Percentiles rank a stretch among this genome's conserved stretches.
Conservation (phyloP, 305 asterid species). For the Fraxinus sp. region DNA sequence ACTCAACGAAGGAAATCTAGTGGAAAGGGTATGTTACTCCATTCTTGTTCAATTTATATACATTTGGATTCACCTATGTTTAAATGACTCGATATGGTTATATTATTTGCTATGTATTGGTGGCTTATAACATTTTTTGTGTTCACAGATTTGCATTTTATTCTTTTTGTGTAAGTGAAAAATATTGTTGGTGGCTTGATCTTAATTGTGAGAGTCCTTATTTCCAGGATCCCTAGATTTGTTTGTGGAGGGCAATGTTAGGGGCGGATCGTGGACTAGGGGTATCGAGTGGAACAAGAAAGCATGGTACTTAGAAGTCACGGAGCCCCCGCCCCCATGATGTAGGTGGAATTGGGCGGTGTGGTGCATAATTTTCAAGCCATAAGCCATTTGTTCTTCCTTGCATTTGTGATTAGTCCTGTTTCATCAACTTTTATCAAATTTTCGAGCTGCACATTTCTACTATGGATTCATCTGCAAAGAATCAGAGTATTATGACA, state of each 20-base stretch:
- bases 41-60: background rate
- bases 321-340: no score
- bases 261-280: background rate
- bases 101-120: background rate
- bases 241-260: background rate
- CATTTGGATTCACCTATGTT: background rate
- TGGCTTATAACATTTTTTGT: background rate
- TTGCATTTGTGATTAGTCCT: background rate
- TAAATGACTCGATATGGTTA: background rate
- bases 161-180: background rate
- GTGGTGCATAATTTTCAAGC: background rate
- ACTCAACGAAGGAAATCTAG: background rate
- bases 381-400: background rate
- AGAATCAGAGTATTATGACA: slow-evolving; percentile 21
- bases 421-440: background rate
- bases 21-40: background rate
- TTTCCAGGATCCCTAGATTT: background rate
- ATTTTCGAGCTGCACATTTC: background rate
- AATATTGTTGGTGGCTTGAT: background rate
- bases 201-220: no score
- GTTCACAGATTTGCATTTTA: background rate
- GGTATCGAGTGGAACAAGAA: background rate
- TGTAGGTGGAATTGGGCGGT: no score
- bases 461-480: slow-evolving; percentile 5
- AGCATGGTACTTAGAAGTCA: no score